Evolutionary conservation across 2,329 filamentous ascomycete genomes (phyloP).

Genomic region (Pseudopyricularia cyperi): DNA sequence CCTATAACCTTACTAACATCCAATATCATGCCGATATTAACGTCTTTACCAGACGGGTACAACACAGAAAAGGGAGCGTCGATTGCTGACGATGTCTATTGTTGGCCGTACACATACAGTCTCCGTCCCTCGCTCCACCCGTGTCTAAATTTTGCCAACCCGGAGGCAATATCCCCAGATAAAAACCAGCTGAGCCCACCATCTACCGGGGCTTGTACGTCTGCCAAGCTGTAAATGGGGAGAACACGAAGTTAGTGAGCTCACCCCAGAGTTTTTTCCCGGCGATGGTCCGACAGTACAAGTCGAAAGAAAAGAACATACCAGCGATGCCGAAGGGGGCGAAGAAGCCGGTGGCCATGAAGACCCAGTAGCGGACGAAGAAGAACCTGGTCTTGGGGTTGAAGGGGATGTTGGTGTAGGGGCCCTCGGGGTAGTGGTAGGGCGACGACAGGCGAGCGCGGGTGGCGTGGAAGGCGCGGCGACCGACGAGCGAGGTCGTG

Average conservation of each 20-base stretch:
- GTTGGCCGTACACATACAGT: slow-evolving; percentile 8
- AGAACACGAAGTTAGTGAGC: neutral
- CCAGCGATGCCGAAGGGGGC: slow-evolving; percentile 51
- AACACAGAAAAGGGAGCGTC: neutral
- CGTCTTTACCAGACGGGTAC: neutral
- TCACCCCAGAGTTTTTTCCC: neutral
- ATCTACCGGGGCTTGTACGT: slow-evolving; percentile 31
- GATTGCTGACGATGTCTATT: slow-evolving; percentile 10
- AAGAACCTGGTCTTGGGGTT: slow-evolving; percentile 88
- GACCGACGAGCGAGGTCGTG: slow-evolving; percentile 44
- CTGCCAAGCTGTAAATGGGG: slow-evolving; percentile 31
- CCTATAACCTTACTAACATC: too few species aligned
- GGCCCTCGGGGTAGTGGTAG: slow-evolving; percentile 97
- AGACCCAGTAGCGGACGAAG: slow-evolving; percentile 67
- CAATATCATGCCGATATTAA: neutral
- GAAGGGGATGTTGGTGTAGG: slow-evolving; percentile 91
- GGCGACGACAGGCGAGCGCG: slow-evolving; percentile 73
- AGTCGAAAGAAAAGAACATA: slow-evolving; percentile 28
- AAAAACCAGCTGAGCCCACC: neutral
- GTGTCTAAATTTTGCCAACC: neutral
- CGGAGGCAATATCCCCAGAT: neutral
- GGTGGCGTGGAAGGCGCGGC: slow-evolving; percentile 90
- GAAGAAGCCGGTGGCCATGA: slow-evolving; percentile 44
- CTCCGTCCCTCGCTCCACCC: slow-evolving; percentile 2
- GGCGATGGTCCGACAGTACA: neutral